These are phyloP conservation scores for Chaetothyriales sp. DNA, from an alignment of 2,329 filamentous ascomycete species.

Conservation along the genomic window DNA sequence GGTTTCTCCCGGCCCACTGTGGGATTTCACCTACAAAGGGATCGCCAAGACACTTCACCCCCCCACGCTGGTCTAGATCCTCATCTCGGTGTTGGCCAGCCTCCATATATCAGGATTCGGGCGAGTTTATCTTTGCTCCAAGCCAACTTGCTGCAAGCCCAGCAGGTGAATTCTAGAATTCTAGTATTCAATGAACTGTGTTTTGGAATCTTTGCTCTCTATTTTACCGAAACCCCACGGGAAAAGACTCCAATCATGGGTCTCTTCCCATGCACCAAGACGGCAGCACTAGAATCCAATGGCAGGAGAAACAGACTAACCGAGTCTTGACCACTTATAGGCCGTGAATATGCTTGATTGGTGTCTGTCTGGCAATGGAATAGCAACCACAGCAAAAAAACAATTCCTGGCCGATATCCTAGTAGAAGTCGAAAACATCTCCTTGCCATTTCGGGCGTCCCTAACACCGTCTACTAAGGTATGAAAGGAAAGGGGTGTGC, in stretches of 20 bases:
- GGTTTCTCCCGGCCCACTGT: too few species aligned
- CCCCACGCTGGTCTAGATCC: too few species aligned
- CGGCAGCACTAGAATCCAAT: neutral
- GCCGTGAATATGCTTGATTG: neutral
- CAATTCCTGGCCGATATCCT: neutral
- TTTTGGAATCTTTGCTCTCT: neutral
- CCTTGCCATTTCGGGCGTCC: neutral
- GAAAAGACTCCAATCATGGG: neutral
- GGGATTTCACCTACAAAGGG: too few species aligned
- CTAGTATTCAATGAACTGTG: too few species aligned
- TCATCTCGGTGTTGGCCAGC: too few species aligned
- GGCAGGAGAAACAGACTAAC: neutral
- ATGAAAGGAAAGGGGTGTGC: neutral
- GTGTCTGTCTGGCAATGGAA: neutral
- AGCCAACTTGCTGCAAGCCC: too few species aligned
- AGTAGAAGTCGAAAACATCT: neutral
- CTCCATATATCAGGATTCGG: too few species aligned
- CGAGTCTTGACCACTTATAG: neutral
- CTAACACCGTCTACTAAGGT: neutral
- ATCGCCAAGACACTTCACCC: too few species aligned
- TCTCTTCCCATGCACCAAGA: neutral
- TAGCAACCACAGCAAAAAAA: neutral
- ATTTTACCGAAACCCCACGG: neutral
- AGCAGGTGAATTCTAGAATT: too few species aligned
- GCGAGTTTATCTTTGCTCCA: too few species aligned